Conservation (phyloP, 129 eudicot genomes). For the Pittosporum tobira region DNA sequence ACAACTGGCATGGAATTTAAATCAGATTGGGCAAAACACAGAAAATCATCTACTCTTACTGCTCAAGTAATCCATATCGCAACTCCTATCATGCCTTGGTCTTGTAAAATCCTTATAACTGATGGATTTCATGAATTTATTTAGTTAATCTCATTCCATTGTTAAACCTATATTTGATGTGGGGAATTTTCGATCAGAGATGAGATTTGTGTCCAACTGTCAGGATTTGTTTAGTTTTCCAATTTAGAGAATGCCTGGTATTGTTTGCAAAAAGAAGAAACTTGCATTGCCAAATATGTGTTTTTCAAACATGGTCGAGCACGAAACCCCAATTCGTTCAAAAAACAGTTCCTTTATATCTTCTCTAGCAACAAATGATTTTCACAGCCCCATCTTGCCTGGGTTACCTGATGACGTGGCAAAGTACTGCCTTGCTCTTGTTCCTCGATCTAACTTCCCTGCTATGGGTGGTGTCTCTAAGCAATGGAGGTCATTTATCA, state of each 20-base stretch:
- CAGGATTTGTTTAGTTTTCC: slow-evolving; percentile 18
- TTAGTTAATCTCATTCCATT: slow-evolving; percentile 24
- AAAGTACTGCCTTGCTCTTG: slow-evolving; percentile 89
- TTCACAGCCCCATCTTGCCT: slow-evolving; percentile 58
- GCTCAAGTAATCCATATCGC: slow-evolving; percentile 51
- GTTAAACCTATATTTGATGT: slow-evolving; percentile 16
- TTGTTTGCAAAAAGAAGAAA: slow-evolving; percentile 36
- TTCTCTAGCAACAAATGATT: slow-evolving; percentile 29
- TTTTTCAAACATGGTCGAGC: slow-evolving; percentile 32
- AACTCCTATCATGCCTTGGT: slow-evolving; percentile 61
- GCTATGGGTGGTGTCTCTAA: slow-evolving; percentile 78
- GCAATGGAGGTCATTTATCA: slow-evolving; percentile 72
- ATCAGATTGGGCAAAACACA: slow-evolving; percentile 55
- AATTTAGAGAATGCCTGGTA: slow-evolving; percentile 38
- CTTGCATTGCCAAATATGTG: slow-evolving; percentile 34
- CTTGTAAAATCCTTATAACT: slow-evolving; percentile 54
- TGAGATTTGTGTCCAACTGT: slow-evolving; percentile 11
- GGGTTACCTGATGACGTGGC: slow-evolving; percentile 96
- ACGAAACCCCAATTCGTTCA: slow-evolving; percentile 13
- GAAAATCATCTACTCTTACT: slow-evolving; percentile 42
- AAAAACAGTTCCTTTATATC: slow-evolving; percentile 24
- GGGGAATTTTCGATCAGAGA: slow-evolving; percentile 25
- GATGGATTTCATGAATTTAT: slow-evolving; percentile 78
- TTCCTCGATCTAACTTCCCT: slow-evolving; percentile 66
- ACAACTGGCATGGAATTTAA: slow-evolving; percentile 72